Conservation (phyloP, 768 basidiomycete genomes). For the Ramaria sp. region DNA sequence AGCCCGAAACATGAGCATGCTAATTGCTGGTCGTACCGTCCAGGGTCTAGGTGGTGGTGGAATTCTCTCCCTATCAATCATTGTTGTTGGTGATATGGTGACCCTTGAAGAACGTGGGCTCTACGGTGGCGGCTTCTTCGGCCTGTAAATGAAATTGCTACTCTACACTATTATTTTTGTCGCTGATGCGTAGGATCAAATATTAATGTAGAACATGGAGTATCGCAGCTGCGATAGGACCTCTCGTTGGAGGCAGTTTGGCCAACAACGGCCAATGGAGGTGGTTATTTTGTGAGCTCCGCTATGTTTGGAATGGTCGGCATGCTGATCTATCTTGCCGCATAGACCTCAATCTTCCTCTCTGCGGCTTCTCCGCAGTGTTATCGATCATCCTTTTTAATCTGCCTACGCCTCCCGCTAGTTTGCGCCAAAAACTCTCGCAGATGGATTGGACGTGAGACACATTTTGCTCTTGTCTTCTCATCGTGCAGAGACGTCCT, state of each 20-base stretch:
- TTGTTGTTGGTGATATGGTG: slow-evolving; percentile 28
- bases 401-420: slow-evolving; percentile 4
- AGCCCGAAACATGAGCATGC: slow-evolving; percentile 28
- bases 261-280: slow-evolving; percentile 26
- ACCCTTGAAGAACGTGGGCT: slow-evolving; percentile 27
- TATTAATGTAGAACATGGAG: slow-evolving; percentile 31
- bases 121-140: slow-evolving; percentile 20
- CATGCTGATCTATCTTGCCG: too few species aligned
- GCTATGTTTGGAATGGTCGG: too few species aligned
- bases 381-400: background rate
- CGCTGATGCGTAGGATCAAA: too few species aligned
- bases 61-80: slow-evolving; percentile 19
- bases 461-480: too few species aligned
- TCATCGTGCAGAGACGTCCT: too few species aligned
- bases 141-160: slow-evolving; percentile 15
- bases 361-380: slow-evolving; percentile 11
- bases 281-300: slow-evolving; percentile 32
- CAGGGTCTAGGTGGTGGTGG: slow-evolving; percentile 26
- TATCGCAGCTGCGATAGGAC: slow-evolving; percentile 24
- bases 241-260: slow-evolving; percentile 26
- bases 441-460: slow-evolving; percentile 14
- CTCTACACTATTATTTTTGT: too few species aligned
- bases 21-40: slow-evolving; percentile 28
- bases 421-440: background rate
- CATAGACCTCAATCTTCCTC: slow-evolving; percentile 9